These are phyloP conservation scores for Vishniacozyma victoriae DNA, from an alignment of 768 basidiomycete species.

Conservation along the genomic window DNA sequence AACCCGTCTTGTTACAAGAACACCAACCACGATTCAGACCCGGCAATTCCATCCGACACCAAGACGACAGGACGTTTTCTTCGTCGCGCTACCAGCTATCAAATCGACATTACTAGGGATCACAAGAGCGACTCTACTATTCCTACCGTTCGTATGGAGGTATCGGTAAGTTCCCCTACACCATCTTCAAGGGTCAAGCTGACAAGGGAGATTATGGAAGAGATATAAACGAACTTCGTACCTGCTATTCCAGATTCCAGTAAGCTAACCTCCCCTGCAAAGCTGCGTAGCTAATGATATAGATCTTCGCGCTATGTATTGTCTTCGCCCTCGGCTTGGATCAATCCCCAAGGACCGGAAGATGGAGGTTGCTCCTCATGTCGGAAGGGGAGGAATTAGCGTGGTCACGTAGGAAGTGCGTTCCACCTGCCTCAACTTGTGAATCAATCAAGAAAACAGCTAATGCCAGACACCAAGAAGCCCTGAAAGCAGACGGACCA, in stretches of 20 bases:
- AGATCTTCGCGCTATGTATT: conserved; percentile 50
- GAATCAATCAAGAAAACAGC: background rate
- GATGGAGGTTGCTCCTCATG: conserved; percentile 52
- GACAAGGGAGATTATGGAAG: conserved; percentile 43
- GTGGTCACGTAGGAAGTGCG: conserved; percentile 49
- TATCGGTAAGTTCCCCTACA: conserved; percentile 24
- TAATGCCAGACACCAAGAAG: conserved; percentile 45
- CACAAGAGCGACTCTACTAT: conserved; percentile 45
- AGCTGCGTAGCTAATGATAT: background rate
- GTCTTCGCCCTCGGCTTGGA: conserved; percentile 50
- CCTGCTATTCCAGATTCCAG: conserved; percentile 49
- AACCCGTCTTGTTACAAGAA: background rate
- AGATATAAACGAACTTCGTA: conserved; percentile 46
- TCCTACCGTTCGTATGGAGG: conserved; percentile 37
- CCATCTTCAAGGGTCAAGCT: conserved; percentile 1
- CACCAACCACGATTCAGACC: background rate
- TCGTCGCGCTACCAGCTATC: conserved; percentile 50
- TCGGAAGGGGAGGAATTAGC: conserved; percentile 50
- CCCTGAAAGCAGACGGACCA: conserved; percentile 46
- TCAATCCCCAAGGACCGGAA: conserved; percentile 47
- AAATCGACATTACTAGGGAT: conserved; percentile 48
- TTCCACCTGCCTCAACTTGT: background rate
- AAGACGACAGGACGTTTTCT: conserved; percentile 48
- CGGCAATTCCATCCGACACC: conserved; percentile 44
- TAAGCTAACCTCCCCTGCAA: conserved; percentile 20